These are phyloP conservation scores for Fusarium equiseti DNA, from an alignment of 2,329 filamentous ascomycete genomes.

Conservation along the genomic window DNA sequence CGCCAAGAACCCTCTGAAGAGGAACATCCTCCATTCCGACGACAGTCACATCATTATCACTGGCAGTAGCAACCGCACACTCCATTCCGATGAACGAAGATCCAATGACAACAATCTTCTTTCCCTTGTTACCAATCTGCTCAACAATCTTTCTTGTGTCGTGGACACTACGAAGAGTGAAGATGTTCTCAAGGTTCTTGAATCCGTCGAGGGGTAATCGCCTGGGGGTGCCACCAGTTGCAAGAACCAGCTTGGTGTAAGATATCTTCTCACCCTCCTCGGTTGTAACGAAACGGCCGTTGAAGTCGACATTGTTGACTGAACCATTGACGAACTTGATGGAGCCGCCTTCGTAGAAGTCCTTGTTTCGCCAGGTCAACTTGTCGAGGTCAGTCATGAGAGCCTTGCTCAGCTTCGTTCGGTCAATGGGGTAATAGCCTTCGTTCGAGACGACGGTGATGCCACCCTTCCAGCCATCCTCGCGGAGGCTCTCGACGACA, in stretches of 20 bases:
- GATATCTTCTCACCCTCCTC: conserved; percentile 75
- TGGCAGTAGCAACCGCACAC: conserved; percentile 84
- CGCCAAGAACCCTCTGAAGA: conserved; percentile 87
- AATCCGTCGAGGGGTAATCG: conserved; percentile 85
- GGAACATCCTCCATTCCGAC: conserved; percentile 90
- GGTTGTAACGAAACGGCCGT: conserved; percentile 78
- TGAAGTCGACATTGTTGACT: conserved; percentile 83
- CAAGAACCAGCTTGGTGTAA: conserved; percentile 91
- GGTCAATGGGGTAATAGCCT: conserved; percentile 88
- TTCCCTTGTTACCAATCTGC: conserved; percentile 83
- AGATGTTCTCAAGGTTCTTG: conserved; percentile 88
- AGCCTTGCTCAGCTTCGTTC: conserved; percentile 95
- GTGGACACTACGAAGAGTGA: conserved; percentile 81
- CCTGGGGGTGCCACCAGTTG: conserved; percentile 84
- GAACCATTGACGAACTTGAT: conserved; percentile 71
- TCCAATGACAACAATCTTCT: conserved; percentile 93
- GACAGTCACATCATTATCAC: conserved; percentile 86
- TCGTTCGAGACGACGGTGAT: conserved; percentile 89
- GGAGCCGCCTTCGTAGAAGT: conserved; percentile 77
- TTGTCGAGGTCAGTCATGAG: conserved; percentile 85
- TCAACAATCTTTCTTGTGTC: conserved; percentile 82
- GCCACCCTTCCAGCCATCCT: conserved; percentile 80
- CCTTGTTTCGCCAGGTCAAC: conserved; percentile 79
- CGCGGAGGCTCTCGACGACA: conserved; percentile 83
- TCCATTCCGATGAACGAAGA: conserved; percentile 99